Evolutionary conservation across 306 rosid species (phyloP).

Genomic region (Dicorynia guianensis): DNA sequence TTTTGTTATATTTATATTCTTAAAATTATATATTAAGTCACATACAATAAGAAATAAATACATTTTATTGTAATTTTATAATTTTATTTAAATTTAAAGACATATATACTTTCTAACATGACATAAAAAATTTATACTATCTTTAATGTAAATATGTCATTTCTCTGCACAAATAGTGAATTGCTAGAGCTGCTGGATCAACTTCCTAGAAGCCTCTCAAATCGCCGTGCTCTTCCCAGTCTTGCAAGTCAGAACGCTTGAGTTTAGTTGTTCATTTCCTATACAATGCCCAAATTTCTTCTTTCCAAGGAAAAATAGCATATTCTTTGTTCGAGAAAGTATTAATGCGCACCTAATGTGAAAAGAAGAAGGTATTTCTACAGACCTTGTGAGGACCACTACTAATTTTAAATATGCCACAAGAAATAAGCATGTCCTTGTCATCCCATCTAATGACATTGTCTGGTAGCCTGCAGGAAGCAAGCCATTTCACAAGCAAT

Average conservation of each 20-base stretch:
- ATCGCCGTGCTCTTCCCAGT: no score
- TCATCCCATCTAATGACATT: constrained; percentile 61
- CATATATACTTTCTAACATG: no score
- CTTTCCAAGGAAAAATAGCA: constrained; percentile 67
- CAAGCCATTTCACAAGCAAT: constrained; percentile 70
- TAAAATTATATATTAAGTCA: no score
- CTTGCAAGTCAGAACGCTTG: constrained; percentile 53
- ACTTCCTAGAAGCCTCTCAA: no score
- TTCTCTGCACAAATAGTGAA: no score
- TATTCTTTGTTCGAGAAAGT: constrained; percentile 43
- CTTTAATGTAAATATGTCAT: no score
- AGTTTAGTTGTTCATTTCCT: constrained; percentile 72
- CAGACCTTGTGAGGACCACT: not conserved
- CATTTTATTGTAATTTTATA: no score
- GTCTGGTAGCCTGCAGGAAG: constrained; percentile 54
- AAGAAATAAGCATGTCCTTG: constrained; percentile 58
- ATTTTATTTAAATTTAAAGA: no score
- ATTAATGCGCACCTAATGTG: constrained; percentile 67
- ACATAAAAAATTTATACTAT: no score
- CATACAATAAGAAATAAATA: no score
- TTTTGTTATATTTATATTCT: no score
- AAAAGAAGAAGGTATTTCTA: constrained; percentile 53
- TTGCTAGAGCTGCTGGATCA: no score
- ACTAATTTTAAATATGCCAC: constrained; percentile 63
- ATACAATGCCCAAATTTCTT: constrained; percentile 91